These are phyloP conservation scores for Neolentinus lepideus DNA, from an alignment of 1,284 basidiomycete genomes.

Conservation along the genomic window DNA sequence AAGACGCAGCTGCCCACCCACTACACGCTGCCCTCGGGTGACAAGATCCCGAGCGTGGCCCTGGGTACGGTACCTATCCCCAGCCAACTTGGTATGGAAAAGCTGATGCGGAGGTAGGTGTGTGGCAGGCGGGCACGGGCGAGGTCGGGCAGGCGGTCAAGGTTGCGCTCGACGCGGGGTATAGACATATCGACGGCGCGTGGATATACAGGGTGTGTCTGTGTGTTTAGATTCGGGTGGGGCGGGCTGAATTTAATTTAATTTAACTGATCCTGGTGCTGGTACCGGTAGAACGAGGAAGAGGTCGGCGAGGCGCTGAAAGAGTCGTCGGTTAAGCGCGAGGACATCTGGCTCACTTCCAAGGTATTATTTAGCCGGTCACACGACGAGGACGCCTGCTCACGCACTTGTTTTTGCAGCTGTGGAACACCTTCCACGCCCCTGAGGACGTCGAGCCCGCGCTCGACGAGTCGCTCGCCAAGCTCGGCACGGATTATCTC, in stretches of 20 bases:
- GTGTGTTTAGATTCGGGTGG: constrained; percentile 8
- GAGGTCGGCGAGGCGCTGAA: constrained; percentile 70
- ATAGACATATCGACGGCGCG: constrained; percentile 74
- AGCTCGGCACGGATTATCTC: constrained; percentile 70
- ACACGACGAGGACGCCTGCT: no score
- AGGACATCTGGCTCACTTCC: constrained; percentile 63
- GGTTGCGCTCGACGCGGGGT: constrained; percentile 52
- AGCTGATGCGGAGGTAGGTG: constrained; percentile 29
- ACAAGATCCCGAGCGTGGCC: constrained; percentile 54
- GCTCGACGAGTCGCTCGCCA: constrained; percentile 61
- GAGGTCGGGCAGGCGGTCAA: constrained; percentile 57
- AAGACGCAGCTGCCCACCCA: constrained; percentile 32
- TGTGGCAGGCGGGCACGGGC: constrained; percentile 49
- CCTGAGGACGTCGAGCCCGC: constrained; percentile 60
- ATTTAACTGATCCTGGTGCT: no score
- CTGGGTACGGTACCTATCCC: constrained; percentile 35
- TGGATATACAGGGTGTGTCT: constrained; percentile 51
- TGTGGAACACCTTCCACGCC: constrained; percentile 66
- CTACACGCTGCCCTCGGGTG: constrained; percentile 51
- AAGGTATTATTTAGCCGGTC: constrained; percentile 23
- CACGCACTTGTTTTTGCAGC: no score
- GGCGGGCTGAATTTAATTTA: constrained; percentile 13
- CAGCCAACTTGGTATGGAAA: neutral
- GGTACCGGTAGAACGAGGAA: constrained; percentile 74
- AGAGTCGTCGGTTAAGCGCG: constrained; percentile 46